A percentile compares a stretch with the other conserved stretches of the same genome.
phyloP scores from a whole-genome alignment of 257 asterid genomes.

The Thymus quinquecostatus region DNA sequence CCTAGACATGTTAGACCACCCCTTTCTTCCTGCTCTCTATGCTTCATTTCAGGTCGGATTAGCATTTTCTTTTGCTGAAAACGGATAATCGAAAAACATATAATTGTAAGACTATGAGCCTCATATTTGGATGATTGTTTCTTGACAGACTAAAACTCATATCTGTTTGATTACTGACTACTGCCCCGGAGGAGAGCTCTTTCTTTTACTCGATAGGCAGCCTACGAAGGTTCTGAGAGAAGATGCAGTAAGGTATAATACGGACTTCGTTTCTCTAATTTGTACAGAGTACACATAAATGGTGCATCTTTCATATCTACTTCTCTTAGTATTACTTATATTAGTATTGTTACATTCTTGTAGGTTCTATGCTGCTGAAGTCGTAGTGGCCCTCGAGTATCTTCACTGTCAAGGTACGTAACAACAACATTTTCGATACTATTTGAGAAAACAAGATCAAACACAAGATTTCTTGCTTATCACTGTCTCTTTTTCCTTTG shows the following conservation, averaged over 20 bases:
- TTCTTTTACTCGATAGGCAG: slow-evolving; percentile 83
- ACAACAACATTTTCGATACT: background rate
- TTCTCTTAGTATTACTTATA: background rate
- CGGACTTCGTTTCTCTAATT: slow-evolving; percentile 9
- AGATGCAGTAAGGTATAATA: slow-evolving; percentile 82
- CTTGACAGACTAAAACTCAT: slow-evolving; percentile 87
- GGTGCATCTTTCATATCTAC: background rate
- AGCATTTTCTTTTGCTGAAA: background rate
- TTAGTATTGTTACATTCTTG: background rate
- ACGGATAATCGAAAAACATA: background rate
- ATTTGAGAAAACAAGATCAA: background rate
- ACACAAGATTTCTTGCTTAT: background rate
- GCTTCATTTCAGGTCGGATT: slow-evolving; percentile 94
- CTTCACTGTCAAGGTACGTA: slow-evolving; percentile 94
- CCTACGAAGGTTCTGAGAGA: slow-evolving; percentile 84
- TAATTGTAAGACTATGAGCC: too few relatives aligned
- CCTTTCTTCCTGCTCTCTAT: slow-evolving; percentile 96
- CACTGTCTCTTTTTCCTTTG: background rate
- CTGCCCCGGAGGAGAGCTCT: slow-evolving; percentile 94
- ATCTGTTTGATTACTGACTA: slow-evolving; percentile 90
- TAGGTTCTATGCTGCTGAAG: slow-evolving; percentile 96
- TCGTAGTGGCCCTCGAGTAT: slow-evolving; percentile 89
- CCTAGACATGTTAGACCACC: slow-evolving; percentile 96
- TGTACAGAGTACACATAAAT: background rate
- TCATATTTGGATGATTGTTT: slow-evolving; percentile 24